phyloP scores from a whole-genome alignment of 441 rosid species.

The Aleurites moluccanus region DNA sequence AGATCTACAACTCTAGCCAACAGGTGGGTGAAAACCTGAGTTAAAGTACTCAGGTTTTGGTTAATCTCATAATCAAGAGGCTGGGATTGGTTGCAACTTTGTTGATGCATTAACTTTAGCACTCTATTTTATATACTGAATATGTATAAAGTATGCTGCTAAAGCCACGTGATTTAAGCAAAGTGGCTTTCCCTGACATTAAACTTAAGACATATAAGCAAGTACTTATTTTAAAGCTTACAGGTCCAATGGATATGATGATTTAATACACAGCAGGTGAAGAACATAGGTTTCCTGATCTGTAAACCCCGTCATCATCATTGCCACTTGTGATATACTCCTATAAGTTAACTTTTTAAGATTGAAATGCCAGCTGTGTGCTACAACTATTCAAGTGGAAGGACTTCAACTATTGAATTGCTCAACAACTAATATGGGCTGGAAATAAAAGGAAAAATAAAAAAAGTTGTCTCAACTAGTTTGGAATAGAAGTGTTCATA shows the following conservation, averaged over 20 bases:
- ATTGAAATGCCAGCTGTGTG: background rate
- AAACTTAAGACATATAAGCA: background rate
- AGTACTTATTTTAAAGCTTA: background rate
- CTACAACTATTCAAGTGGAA: background rate
- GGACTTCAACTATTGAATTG: background rate
- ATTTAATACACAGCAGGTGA: background rate
- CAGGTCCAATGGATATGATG: slow-evolving; percentile 3
- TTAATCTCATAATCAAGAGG: background rate
- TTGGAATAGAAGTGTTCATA: background rate
- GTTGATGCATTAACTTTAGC: too few relatives aligned
- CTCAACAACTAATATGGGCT: slow-evolving; percentile 16
- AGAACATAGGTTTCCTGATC: slow-evolving; percentile 10
- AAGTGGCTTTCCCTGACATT: background rate
- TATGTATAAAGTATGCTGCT: background rate
- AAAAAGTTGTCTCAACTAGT: slow-evolving; percentile 10
- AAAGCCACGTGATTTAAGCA: background rate
- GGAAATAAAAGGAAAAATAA: background rate
- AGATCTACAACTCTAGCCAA: background rate
- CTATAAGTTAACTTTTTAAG: background rate
- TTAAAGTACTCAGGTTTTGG: background rate
- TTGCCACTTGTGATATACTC: background rate
- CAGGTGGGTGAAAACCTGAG: background rate
- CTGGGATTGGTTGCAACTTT: background rate
- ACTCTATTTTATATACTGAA: too few relatives aligned
- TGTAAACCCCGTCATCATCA: slow-evolving; percentile 6